Base-by-base conservation (phyloP, 257 asterid genomes). In the Nyctanthes arbortristis region DNA sequence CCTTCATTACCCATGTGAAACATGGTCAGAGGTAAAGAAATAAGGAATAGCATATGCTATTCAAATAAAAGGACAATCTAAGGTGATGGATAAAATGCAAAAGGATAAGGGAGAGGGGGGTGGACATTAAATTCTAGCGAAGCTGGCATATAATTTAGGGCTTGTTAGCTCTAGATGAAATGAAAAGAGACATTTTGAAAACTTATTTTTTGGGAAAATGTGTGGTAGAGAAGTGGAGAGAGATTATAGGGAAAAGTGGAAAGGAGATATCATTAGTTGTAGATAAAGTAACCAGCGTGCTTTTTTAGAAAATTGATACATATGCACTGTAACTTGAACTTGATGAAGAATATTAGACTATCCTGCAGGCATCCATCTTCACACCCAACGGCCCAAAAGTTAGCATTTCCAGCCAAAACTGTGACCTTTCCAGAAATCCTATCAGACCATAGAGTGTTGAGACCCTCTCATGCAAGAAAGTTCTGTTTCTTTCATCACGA, bases 351-450 rank as follows among this genome's bases (percentile, higher is more conserved):
- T 61, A 65, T 72, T 56, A 54, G 28, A 73, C 84, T 69, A 79
- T 89, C 99, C 97, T 94, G 99, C 67, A 94, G 80, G 24, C 91
- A 88, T 74, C 99, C 99, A 80, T 91, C 99, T 76, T 94, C 97
- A 84, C 96, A 89, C 11, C 99, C 97, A 49, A 89, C 96, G 32
- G 95, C 97, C 99, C 99, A 94, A 69, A 94, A 94, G 85, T 94
- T 91, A 36, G 86, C 79, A 86, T 94, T 94, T 68, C 99, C 99
- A 77, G 97, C 94, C 82, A 91, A 82, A 68, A 91, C 97, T 8
- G 96, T 87, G 43, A 91, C 96, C 78, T 86, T 89, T 24, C 95
- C 99, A 30, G 91, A 88, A 12, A 94, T 85, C 72, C 93, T 83
- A 72, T 94, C 99, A 25, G 97, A 87, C 99, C 99, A 94, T 66